These are phyloP conservation scores for Phytopythium vexans DNA, from an alignment of 352 stramenopile genomes.

Conservation along the genomic window DNA sequence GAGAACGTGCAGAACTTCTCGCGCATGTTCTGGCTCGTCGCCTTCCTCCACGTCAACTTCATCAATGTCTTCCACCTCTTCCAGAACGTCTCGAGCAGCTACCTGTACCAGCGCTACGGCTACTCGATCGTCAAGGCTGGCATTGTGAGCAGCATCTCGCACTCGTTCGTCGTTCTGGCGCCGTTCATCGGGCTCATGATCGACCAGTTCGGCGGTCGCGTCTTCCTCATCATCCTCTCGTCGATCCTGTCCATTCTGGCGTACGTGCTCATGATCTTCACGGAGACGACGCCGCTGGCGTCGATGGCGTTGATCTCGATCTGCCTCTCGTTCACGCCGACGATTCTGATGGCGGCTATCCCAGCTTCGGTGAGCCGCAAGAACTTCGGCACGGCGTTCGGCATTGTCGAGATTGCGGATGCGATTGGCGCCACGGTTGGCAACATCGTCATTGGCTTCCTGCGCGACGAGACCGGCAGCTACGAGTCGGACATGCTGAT, in stretches of 20 bases:
- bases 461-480: slow-evolving; percentile 76
- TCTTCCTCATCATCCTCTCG: slow-evolving; percentile 74
- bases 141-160: slow-evolving; percentile 73
- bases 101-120: slow-evolving; percentile 81
- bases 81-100: slow-evolving; percentile 88
- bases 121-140: slow-evolving; percentile 86
- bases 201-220: slow-evolving; percentile 85
- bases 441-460: slow-evolving; percentile 83
- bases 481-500: slow-evolving; percentile 85
- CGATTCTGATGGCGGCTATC: slow-evolving; percentile 86
- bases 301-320: slow-evolving; percentile 88
- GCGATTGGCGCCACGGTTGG: slow-evolving; percentile 77
- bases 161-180: slow-evolving; percentile 82
- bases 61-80: slow-evolving; percentile 92
- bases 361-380: slow-evolving; percentile 72
- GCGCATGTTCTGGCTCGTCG: slow-evolving; percentile 85
- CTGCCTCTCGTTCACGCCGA: slow-evolving; percentile 83
- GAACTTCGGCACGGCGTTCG: slow-evolving; percentile 81
- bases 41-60: slow-evolving; percentile 84
- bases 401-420: slow-evolving; percentile 85
- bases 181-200: slow-evolving; percentile 87
- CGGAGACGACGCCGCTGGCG: slow-evolving; percentile 62
- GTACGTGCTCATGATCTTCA: slow-evolving; percentile 87
- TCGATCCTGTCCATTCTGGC: slow-evolving; percentile 71
- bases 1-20: slow-evolving; percentile 72